Evolutionary conservation across 805 yeast genomes (phyloP), one percentile per base, ranked within the genome.

Genomic region (Scheffersomyces amazonensis): DNA sequence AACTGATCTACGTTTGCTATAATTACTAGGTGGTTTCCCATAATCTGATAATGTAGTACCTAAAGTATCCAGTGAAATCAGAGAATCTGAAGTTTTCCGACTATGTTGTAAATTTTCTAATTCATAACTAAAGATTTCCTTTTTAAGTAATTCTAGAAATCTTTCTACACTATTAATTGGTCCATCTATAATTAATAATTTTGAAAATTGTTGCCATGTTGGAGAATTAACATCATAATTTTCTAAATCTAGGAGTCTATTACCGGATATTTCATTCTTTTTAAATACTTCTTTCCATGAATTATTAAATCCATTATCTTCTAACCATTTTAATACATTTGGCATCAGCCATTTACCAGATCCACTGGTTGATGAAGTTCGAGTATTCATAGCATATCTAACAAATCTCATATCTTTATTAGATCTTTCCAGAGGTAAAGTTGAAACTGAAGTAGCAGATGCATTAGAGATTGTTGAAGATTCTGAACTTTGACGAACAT

Each of bases 251-350:
- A 88, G 58, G 49, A 89, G 88, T 19, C 73, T 64, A 32, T 77
- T 73, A 0, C 89, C 88, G 8, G 71, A 64, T 2, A 89, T 66
- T 35, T 77, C 76, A 43, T 78, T 70, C 31, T 69, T 69, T 29
- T 64, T 63, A 58, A 89, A 84, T 13, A 80, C 73, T 4, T 69
- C 75, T n/a, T 75, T 66, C 96, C 96, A 89, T 11, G 81, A 66
- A 3, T 72, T 75, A 47, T 83, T 83, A 60, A 89, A 89, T 16
- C 75, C 71, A 54, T 88, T 73, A n/a, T 59, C 49, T 6, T 74
- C 80, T 18, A 89, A 67, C 95, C 96, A 89, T 34, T 64, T 55
- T 0, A 71, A 42, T 1, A 88, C 90, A 36, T 84, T 69, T n/a
- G 73, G 78, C 45, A 75, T 63, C 1, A 82, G 78, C 96, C 96